phyloP scores from a whole-genome alignment of 2,329 filamentous ascomycete species.

The Diaporthe citriasiana region DNA sequence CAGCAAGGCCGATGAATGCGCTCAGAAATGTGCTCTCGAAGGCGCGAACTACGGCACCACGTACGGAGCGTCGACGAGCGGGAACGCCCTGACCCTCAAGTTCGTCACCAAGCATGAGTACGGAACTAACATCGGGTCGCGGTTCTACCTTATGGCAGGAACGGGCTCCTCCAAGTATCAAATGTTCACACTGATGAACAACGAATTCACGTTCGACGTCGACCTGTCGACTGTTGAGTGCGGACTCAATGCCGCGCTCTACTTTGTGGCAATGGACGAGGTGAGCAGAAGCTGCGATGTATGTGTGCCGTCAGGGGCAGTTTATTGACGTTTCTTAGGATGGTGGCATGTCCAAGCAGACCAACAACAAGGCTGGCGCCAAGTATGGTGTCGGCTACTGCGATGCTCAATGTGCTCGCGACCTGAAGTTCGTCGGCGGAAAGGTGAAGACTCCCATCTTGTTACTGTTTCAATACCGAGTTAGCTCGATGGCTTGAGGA shows the following conservation, averaged over 20 bases:
- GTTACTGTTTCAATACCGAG: neutral
- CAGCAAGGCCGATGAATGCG: slow-evolving; percentile 56
- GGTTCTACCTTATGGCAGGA: slow-evolving; percentile 68
- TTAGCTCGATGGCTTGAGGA: slow-evolving; percentile 42
- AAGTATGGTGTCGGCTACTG: slow-evolving; percentile 71
- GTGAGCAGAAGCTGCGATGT: slow-evolving; percentile 48
- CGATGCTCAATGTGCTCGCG: slow-evolving; percentile 61
- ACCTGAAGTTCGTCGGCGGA: slow-evolving; percentile 65
- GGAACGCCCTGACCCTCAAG: slow-evolving; percentile 60
- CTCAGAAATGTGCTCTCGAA: slow-evolving; percentile 56
- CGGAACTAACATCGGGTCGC: slow-evolving; percentile 54
- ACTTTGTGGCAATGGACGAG: slow-evolving; percentile 66
- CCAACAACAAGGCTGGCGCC: slow-evolving; percentile 61
- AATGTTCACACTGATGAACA: slow-evolving; percentile 51
- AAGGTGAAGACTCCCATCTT: slow-evolving; percentile 43
- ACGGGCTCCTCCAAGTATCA: slow-evolving; percentile 63
- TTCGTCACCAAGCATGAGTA: slow-evolving; percentile 62
- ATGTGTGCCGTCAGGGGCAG: neutral
- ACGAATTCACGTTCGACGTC: slow-evolving; percentile 34
- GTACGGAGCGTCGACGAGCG: slow-evolving; percentile 60
- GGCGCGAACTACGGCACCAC: slow-evolving; percentile 57
- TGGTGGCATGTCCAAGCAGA: slow-evolving; percentile 60
- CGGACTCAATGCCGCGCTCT: slow-evolving; percentile 76
- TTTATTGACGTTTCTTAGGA: slow-evolving; percentile 44
- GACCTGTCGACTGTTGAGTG: slow-evolving; percentile 54